Percentiles rank a stretch among this genome's conserved stretches.
phyloP scores from a whole-genome alignment of 192 early-diverging fungal species.

The Chytriomyces sp. region DNA sequence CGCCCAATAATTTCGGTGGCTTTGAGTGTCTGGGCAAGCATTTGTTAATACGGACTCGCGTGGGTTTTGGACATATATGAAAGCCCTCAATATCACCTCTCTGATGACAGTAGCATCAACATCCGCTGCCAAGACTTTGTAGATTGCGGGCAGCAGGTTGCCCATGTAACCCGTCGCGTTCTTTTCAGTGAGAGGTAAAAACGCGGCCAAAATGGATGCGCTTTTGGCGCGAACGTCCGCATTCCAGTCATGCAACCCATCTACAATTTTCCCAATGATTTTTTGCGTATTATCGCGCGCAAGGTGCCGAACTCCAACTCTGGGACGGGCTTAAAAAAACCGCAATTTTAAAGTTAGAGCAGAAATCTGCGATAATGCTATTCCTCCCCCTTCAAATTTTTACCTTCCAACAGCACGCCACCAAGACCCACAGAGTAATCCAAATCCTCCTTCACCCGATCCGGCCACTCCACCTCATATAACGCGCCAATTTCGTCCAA shows the following conservation, averaged over 20 bases:
- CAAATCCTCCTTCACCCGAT: conserved; percentile 61
- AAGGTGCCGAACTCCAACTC: conserved; percentile 57
- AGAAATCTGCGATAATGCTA: background rate
- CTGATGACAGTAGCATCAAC: conserved; percentile 46
- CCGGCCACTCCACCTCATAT: conserved; percentile 61
- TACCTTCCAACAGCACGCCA: conserved; percentile 2
- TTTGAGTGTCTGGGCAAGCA: conserved; percentile 9
- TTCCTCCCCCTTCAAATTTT: background rate
- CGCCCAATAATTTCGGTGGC: conserved; percentile 47
- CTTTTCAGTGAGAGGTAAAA: conserved; percentile 52
- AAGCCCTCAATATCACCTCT: conserved; percentile 34
- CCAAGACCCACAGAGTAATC: conserved; percentile 51
- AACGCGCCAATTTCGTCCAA: conserved; percentile 53
- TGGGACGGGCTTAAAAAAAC: conserved; percentile 42
- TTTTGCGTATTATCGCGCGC: conserved; percentile 63
- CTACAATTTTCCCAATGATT: conserved; percentile 46
- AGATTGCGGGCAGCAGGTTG: conserved; percentile 51
- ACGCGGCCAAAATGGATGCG: conserved; percentile 43
- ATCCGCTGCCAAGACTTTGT: conserved; percentile 53
- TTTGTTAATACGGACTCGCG: background rate
- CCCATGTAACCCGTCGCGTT: conserved; percentile 60
- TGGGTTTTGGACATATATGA: background rate
- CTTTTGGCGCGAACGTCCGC: conserved; percentile 49
- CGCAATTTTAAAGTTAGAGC: background rate
- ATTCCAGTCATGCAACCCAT: conserved; percentile 57